A percentile compares a stretch with the other conserved stretches of the same genome.
These are phyloP conservation scores for Pisolithus microcarpus DNA, from an alignment of 768 basidiomycete genomes.

Conservation along the genomic window DNA sequence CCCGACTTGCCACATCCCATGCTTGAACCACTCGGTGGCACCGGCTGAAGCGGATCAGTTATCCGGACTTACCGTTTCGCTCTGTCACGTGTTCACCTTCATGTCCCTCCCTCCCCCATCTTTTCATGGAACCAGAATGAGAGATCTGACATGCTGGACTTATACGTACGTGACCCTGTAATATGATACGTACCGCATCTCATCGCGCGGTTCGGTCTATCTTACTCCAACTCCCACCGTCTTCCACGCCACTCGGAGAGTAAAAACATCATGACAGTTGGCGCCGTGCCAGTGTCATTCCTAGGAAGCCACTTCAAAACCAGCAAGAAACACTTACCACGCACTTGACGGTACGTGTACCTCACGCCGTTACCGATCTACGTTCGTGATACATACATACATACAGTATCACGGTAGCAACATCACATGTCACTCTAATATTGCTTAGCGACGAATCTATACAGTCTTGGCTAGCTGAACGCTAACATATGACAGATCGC, in stretches of 20 bases:
- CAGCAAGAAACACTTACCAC: not conserved
- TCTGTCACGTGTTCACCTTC: too few relatives aligned
- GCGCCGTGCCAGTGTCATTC: not conserved
- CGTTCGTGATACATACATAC: not conserved
- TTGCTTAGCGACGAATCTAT: slow-evolving; percentile 1
- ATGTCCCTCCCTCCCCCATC: too few relatives aligned
- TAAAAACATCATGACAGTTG: too few relatives aligned
- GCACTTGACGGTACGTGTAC: not conserved
- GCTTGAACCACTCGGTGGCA: not conserved
- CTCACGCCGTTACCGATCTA: not conserved
- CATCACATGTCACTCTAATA: not conserved
- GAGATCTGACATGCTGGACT: too few relatives aligned
- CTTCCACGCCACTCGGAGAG: not conserved
- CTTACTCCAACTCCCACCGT: not conserved
- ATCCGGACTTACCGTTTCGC: not conserved
- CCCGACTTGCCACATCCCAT: not conserved
- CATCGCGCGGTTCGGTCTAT: not conserved
- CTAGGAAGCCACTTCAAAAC: not conserved
- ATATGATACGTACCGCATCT: not conserved
- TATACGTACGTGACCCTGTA: not conserved
- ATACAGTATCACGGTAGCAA: not conserved
- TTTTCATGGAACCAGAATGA: too few relatives aligned
- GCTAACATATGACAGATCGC: not conserved
- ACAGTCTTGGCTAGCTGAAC: not conserved
- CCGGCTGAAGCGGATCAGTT: not conserved